Evolutionary conservation across 2,329 filamentous ascomycete genomes (phyloP), one percentile per base, ranked within the genome.

Genomic region (Colletotrichum sp.): DNA sequence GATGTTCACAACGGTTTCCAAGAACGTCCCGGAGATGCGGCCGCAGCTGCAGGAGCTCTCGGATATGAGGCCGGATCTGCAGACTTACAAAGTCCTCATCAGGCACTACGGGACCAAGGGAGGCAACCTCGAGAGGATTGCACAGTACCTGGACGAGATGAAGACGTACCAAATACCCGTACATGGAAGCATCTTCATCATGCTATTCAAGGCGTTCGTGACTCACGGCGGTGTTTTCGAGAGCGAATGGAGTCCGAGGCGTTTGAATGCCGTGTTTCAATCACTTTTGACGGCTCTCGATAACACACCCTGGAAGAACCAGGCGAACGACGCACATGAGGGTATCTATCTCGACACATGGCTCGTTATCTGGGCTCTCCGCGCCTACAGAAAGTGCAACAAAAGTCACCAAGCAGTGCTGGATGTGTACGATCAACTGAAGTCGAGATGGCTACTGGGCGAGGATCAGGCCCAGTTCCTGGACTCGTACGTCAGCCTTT

Each of bases 121-220:
- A 5, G 96, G 96, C 18, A 90, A 98, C 78, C 88, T 98, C 26
- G 87, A 92, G 55, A 92, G 92, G 77, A 92, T 98, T 15, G 91
- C 92, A 13, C 90, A 92, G 65, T 91, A 95, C 60, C 86, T 99
- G 26, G 90, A 92, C 63, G 96, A 99, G 82, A 98, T 98, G 95
- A 91, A 91, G 72, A 85, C 87, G 49, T 92, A 93, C 78, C 86
- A 89, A 5, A 88, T 98, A 5, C 91, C 92, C 0, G 86, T 96
- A 18, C 92, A 96, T 76, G 94, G 94, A 8, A 90, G 93, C 73
- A 90, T 98, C 28, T 98, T 96, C 81, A 88, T 97, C 49, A 90
- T 94, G 9, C 87, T 99, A 5, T 95, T 99, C 85, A 93, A 95
- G 80, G 96, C 95, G 0, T 99, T 99, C 81, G 89, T 90, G 36